A percentile compares a stretch with the other conserved stretches of the same genome.
Evolutionary conservation across 495 filamentous ascomycete species (phyloP).

Genomic region (Neurospora africana): DNA sequence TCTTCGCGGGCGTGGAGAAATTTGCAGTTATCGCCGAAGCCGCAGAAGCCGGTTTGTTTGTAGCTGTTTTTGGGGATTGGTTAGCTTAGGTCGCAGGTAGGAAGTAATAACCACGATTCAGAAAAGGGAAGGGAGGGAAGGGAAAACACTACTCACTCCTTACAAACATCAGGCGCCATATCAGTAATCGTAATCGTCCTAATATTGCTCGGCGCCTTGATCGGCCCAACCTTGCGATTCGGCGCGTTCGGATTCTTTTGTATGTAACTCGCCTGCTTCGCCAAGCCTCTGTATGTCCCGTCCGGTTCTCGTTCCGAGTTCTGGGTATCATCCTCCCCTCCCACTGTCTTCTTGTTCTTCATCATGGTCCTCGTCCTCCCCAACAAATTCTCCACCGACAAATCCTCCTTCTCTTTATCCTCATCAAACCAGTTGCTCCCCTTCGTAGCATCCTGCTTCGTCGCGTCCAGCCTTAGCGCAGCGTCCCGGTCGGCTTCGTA

Average conservation of each 20-base stretch:
- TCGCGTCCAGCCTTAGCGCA: constrained; percentile 49
- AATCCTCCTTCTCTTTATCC: constrained; percentile 25
- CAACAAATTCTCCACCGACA: constrained; percentile 51
- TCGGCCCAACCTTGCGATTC: constrained; percentile 61
- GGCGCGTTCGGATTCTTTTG: constrained; percentile 76
- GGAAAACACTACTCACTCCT: constrained; percentile 41
- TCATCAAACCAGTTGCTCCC: constrained; percentile 86
- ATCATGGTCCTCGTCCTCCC: constrained; percentile 45
- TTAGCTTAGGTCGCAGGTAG: background rate
- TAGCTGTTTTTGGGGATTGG: background rate
- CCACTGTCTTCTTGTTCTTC: background rate
- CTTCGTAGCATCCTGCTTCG: constrained; percentile 81
- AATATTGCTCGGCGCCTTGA: constrained; percentile 83
- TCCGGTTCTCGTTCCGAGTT: constrained; percentile 25
- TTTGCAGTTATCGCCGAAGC: constrained; percentile 52
- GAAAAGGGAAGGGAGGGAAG: background rate
- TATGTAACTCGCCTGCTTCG: constrained; percentile 63
- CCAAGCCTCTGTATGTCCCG: constrained; percentile 67
- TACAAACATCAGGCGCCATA: constrained; percentile 89
- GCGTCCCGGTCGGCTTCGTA: constrained; percentile 49
- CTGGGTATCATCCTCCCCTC: background rate
- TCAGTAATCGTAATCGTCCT: constrained; percentile 85
- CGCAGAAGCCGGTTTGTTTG: constrained; percentile 17
- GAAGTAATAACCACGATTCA: no score
- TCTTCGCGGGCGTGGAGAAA: constrained; percentile 81